phyloP scores from a whole-genome alignment of 2,329 filamentous ascomycete species.

The Acrocalymma vagum region DNA sequence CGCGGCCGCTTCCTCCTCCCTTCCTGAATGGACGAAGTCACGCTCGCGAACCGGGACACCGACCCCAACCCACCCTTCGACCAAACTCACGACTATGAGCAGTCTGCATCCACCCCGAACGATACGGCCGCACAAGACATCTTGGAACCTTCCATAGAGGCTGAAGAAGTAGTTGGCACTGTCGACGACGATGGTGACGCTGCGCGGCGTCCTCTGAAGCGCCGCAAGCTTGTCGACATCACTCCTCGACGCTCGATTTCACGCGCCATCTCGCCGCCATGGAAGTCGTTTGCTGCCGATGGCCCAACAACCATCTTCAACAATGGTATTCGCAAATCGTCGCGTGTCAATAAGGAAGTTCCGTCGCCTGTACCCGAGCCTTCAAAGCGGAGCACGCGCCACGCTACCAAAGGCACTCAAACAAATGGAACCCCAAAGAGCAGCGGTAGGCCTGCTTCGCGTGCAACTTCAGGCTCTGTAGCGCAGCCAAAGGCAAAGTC shows the following conservation, averaged over 20 bases:
- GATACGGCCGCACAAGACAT: slow-evolving; percentile 16
- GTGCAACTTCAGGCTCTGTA: slow-evolving; percentile 24
- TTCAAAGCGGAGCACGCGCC: slow-evolving; percentile 43
- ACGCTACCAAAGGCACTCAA: slow-evolving; percentile 33
- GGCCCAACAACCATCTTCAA: slow-evolving; percentile 86
- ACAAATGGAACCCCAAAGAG: slow-evolving; percentile 37
- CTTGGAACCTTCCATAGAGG: slow-evolving; percentile 37
- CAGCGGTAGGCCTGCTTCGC: slow-evolving; percentile 28
- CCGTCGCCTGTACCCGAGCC: slow-evolving; percentile 58
- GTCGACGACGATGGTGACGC: slow-evolving; percentile 30
- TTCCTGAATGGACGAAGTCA: slow-evolving; percentile 42
- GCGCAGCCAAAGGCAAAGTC: slow-evolving; percentile 26
- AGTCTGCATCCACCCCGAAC: slow-evolving; percentile 25
- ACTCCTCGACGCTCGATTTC: slow-evolving; percentile 45
- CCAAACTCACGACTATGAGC: slow-evolving; percentile 26
- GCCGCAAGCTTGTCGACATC: slow-evolving; percentile 63
- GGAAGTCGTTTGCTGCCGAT: slow-evolving; percentile 86
- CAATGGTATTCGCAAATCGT: slow-evolving; percentile 69
- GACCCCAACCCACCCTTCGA: slow-evolving; percentile 34
- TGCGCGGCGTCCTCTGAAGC: slow-evolving; percentile 61
- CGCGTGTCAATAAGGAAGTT: slow-evolving; percentile 59
- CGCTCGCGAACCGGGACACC: slow-evolving; percentile 40
- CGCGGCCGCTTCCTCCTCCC: slow-evolving; percentile 25
- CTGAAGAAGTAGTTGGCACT: slow-evolving; percentile 29
- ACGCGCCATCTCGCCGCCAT: slow-evolving; percentile 79